A percentile compares a stretch with the other conserved stretches of the same genome.
Conservation (phyloP, 805 yeast genomes). For the Yarrowia porcina region DNA sequence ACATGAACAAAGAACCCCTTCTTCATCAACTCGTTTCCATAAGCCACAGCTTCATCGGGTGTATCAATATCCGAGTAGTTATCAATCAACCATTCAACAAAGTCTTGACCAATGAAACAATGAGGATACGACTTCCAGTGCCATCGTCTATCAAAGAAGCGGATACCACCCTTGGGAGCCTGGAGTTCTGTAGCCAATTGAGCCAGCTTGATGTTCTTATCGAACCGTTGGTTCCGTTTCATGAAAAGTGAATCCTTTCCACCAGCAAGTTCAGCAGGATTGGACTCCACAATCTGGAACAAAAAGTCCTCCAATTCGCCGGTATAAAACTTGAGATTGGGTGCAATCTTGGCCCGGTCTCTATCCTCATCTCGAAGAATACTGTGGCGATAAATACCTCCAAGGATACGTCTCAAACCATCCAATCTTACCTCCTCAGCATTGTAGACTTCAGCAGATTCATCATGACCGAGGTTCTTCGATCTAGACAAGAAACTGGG, state of each 20-base stretch:
- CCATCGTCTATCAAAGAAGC: slow-evolving; percentile 80
- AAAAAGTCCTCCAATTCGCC: slow-evolving; percentile 74
- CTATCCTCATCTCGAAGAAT: slow-evolving; percentile 48
- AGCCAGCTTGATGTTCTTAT: slow-evolving; percentile 48
- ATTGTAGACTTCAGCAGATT: slow-evolving; percentile 58
- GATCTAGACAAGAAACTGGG: slow-evolving; percentile 46
- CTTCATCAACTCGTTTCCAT: slow-evolving; percentile 75
- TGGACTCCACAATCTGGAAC: slow-evolving; percentile 47
- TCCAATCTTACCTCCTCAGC: slow-evolving; percentile 91
- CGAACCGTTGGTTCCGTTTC: slow-evolving; percentile 41
- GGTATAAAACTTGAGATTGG: slow-evolving; percentile 78
- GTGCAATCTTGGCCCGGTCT: slow-evolving; percentile 35
- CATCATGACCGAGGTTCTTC: slow-evolving; percentile 35
- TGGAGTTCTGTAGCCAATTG: slow-evolving; percentile 66
- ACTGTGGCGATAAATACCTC: slow-evolving; percentile 57
- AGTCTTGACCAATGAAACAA: slow-evolving; percentile 80
- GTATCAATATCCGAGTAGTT: slow-evolving; percentile 75
- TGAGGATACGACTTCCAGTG: slow-evolving; percentile 75
- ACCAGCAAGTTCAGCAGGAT: slow-evolving; percentile 29
- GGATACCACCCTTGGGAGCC: slow-evolving; percentile 54
- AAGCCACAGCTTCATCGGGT: slow-evolving; percentile 77
- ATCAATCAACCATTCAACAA: slow-evolving; percentile 81
- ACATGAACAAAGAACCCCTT: slow-evolving; percentile 75
- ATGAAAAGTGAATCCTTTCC: slow-evolving; percentile 41
- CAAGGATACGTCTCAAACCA: slow-evolving; percentile 66